Base-by-base conservation (phyloP, 371 early-diverging fungal genomes). In the Mortierella sp. region DNA sequence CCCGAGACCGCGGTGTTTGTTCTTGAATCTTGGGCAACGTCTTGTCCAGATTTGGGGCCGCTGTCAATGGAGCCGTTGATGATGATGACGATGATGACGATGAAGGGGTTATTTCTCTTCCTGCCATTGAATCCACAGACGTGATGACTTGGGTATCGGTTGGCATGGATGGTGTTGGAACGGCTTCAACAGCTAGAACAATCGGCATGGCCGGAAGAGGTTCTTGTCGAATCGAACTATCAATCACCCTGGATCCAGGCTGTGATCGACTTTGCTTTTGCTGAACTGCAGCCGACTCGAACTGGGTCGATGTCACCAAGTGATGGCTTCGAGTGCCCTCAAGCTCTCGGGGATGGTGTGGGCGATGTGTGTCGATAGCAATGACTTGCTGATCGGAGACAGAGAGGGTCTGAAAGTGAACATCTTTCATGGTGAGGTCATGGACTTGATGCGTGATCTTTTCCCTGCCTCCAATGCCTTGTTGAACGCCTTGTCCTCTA, bases 381-480 rank as follows among this genome's bases (percentile, higher is more conserved):
- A 42, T 48, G 27, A 12, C n/a, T 30, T 19, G 43, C 4, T 47
- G 57, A 26, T 63, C 52, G 2, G 31, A 34, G 10, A 64, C 57
- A 0, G 53, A 6, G 0, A 78, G 30, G 0, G 78, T 78, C 39
- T 78, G 78, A 34, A 70, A 70, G 27, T 78, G 41, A 45, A 78
- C 70, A 28, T 78, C 78, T 38, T 67, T 78, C 78, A 78, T 78
- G 6, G 78, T 78, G 47, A 78, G 54, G 50, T 78, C 78, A 41
- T 78, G 34, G 4, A 7, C 7, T 34, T 34, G 34, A 7, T 34
- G 7, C 34, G 34, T 10, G 34, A n/a, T n/a, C n/a, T n/a, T n/a
- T n/a, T 34, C 45, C 12, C 27, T 57, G 26, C 23, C 52, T 27
- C 39, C 13, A 21, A 30, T 28, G 18, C 27, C 21, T 46, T 42